Base-by-base conservation (phyloP, 495 filamentous ascomycete genomes). In the Xylaria cubensis region DNA sequence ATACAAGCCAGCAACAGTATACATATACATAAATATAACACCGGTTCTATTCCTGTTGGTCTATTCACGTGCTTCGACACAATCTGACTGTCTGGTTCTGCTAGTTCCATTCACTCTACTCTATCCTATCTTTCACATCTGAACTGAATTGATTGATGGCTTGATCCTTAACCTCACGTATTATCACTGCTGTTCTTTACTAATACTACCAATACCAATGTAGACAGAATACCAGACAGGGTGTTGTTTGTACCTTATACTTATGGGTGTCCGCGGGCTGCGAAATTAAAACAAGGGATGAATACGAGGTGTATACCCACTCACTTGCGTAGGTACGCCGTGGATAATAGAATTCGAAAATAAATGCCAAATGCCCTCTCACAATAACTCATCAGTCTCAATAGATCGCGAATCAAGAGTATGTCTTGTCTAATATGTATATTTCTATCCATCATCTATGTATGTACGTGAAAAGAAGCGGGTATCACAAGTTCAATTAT, bases 371-470 rank as follows among this genome's bases (percentile, higher is more conserved):
- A n/a, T n/a, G n/a, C 9, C 24, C 19, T 12, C 9, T 53, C n/a
- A 8, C 50, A 26, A 13, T 0, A 4, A 4, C 12, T 32, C 26
- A 17, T n/a, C 26, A 4, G 1, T 0, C 29, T 29, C 12, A 0
- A 29, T 15, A 24, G 1, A 1, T 24, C 2, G 26, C 50, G 9
- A 12, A 5, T 29, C n/a, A 15, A 8, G 12, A 56, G 26, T 4
- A 50, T 50, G 15, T 29, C 32, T 39, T 39, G 46, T 44, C 53
- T 53, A 42, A 67, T 41, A 56, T 17, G 34, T 48, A 48, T 50
- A 32, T 48, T 46, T 64, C 39, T 64, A 64, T 48, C 42, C 26
- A 26, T 64, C 26, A 26, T 64, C n/a, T 48, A 64, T 24, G 13
- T 32, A 26, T 24, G 13, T 32, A 26, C 15, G 42, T 32, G 41